Evolutionary conservation across 2,329 filamentous ascomycete species (phyloP).

Genomic region (Chrysoporthe deuterocubensis): DNA sequence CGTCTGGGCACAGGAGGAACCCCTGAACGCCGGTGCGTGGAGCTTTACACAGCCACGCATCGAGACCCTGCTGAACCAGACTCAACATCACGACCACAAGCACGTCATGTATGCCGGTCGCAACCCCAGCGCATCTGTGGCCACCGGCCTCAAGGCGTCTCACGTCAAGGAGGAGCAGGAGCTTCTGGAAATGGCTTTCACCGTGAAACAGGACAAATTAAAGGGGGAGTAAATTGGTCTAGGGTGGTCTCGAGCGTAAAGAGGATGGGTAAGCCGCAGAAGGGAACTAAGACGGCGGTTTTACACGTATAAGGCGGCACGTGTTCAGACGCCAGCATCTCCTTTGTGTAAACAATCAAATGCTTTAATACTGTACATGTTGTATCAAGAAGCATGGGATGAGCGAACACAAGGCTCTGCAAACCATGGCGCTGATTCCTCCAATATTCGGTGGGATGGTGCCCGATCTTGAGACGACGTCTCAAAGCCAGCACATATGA

Average conservation of each 20-base stretch:
- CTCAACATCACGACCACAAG: slow-evolving; percentile 88
- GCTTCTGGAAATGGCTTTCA: slow-evolving; percentile 69
- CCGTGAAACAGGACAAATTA: slow-evolving; percentile 69
- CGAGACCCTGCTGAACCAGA: slow-evolving; percentile 93
- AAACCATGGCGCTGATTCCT: not conserved
- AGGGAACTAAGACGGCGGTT: not conserved
- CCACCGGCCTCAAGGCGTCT: slow-evolving; percentile 85
- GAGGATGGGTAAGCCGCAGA: not conserved
- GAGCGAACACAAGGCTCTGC: slow-evolving; percentile 25
- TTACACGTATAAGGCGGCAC: slow-evolving; percentile 14
- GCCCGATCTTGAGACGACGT: too few relatives aligned
- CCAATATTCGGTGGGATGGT: not conserved
- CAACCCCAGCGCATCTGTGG: slow-evolving; percentile 89
- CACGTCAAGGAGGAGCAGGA: slow-evolving; percentile 95
- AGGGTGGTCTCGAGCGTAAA: not conserved
- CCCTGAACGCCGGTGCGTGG: slow-evolving; percentile 96
- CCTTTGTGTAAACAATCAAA: slow-evolving; percentile 26
- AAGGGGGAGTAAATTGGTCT: slow-evolving; percentile 61
- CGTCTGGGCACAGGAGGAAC: slow-evolving; percentile 97
- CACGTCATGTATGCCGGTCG: slow-evolving; percentile 97
- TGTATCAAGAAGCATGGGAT: slow-evolving; percentile 23
- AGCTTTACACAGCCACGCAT: slow-evolving; percentile 96
- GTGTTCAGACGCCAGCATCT: slow-evolving; percentile 18
- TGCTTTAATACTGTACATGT: slow-evolving; percentile 17
- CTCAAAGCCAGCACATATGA: too few relatives aligned